These are phyloP conservation scores for Dimocarpus longan DNA, from an alignment of 345 rosid species.

Conservation along the genomic window DNA sequence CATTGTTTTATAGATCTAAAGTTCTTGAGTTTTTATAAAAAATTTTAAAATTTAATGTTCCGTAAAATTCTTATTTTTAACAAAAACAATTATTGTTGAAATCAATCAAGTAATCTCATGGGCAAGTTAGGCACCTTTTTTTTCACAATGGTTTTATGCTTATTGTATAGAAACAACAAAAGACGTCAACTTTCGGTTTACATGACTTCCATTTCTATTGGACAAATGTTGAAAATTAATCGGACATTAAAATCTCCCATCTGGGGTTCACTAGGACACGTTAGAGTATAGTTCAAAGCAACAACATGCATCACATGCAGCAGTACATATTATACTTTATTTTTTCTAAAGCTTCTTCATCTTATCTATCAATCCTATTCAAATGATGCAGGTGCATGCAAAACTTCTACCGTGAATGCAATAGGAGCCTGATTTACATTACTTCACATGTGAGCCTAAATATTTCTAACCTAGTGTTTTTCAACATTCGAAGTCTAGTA, in stretches of 20 bases:
- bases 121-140: background rate
- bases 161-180: background rate
- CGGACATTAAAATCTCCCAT: background rate
- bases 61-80: too few species aligned
- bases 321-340: too few species aligned
- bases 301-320: background rate
- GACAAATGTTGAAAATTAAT: too few species aligned
- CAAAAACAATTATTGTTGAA: too few species aligned
- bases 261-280: background rate
- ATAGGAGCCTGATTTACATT: too few species aligned
- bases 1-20: too few species aligned
- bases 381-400: background rate
- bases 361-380: too few species aligned
- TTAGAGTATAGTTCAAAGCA: background rate
- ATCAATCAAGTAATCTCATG: conserved; percentile 30
- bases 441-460: too few species aligned
- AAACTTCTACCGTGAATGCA: too few species aligned
- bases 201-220: background rate
- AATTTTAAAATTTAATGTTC: too few species aligned
- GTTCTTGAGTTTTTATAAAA: too few species aligned
- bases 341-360: background rate
- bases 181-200: background rate
- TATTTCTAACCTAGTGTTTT: too few species aligned
- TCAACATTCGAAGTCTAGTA: background rate
- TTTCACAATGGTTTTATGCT: background rate